Base-by-base conservation (phyloP, 1,284 basidiomycete species). In the Leccinum colubrinum region DNA sequence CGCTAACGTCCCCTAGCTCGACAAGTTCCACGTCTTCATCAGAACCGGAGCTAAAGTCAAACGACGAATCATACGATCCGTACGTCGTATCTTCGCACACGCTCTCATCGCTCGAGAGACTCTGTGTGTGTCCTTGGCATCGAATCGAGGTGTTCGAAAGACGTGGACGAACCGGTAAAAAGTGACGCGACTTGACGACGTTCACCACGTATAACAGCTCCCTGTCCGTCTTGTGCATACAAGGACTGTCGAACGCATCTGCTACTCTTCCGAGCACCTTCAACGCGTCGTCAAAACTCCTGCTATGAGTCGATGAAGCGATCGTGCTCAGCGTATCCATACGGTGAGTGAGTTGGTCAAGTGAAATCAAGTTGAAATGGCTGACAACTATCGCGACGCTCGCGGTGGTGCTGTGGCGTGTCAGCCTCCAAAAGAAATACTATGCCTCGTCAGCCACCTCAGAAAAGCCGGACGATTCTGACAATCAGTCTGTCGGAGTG, bases 211-310 rank as follows among this genome's bases (percentile, higher is more conserved):
- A 63, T 35, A 66, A 46, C 12, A 64, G 48, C 0, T 65, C 67
- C 62, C 64, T 73, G 60, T 70, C 62, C 14, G 27, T 54, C 57
- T 66, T 64, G 59, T 62, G 53, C 39, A 62, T 39, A 3, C 69
- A 54, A 1, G 73, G 72, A 52, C 68, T 58, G 58, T 72, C 72
- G 46, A 75, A 72, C 35, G 73, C 71, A 17, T 75, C 73, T 27
- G 71, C 73, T 1, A 74, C 62, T 41, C 71, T 64, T 50, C 62
- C 71, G 1, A 74, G 66, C 39, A 73, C 58, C 48, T 63, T 62
- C 1, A 75, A 12, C 1, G 60, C 69, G 22, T 72, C 72, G 25
- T 65, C 67, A 0, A 55, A 6, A 6, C 59, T 35, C 39, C n/a
- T 33, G 2, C 27, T 46, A 3, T 53, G 53, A 3, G 35, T 35